A percentile compares a stretch with the other conserved stretches of the same genome.
Evolutionary conservation across 148 eudicot genomes (phyloP).

Genomic region (Heliamphora exappendiculata): DNA sequence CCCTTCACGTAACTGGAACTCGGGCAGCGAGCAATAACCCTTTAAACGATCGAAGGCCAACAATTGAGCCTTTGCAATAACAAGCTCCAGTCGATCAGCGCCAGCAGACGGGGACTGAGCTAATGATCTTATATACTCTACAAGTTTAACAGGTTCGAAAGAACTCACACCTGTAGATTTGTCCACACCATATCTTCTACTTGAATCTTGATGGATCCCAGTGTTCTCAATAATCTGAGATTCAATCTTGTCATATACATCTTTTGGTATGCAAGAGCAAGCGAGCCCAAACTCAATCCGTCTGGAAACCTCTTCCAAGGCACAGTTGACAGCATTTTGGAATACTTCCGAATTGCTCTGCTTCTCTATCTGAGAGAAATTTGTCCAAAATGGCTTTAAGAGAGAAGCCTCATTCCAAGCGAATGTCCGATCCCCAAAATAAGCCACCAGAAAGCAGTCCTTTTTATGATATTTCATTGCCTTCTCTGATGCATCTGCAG

Average conservation of each 20-base stretch:
- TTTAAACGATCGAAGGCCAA: slow-evolving; percentile 52
- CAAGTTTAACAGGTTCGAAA: slow-evolving; percentile 58
- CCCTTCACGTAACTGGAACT: slow-evolving; percentile 42
- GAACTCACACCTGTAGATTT: slow-evolving; percentile 31
- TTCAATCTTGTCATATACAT: slow-evolving; percentile 39
- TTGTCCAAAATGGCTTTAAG: slow-evolving; percentile 60
- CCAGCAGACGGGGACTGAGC: slow-evolving; percentile 51
- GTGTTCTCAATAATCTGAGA: slow-evolving; percentile 64
- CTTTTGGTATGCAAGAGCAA: slow-evolving; percentile 67
- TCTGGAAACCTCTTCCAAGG: slow-evolving; percentile 78
- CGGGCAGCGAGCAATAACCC: slow-evolving; percentile 45
- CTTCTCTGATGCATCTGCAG: slow-evolving; percentile 79
- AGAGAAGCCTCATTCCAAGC: slow-evolving; percentile 82
- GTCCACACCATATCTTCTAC: slow-evolving; percentile 49
- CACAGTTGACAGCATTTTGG: slow-evolving; percentile 70
- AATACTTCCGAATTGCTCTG: slow-evolving; percentile 70
- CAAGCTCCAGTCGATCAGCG: slow-evolving; percentile 49
- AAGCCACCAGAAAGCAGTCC: slow-evolving; percentile 80
- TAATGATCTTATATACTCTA: slow-evolving; percentile 46
- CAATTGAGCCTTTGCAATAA: slow-evolving; percentile 68
- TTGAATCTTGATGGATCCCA: slow-evolving; percentile 60
- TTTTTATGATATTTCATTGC: slow-evolving; percentile 67
- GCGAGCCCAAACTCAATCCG: slow-evolving; percentile 72
- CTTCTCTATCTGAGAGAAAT: slow-evolving; percentile 69
- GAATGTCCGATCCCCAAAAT: slow-evolving; percentile 84